A percentile compares a stretch with the other conserved stretches of the same genome.
These are phyloP conservation scores for Cenchrus americanus DNA, from an alignment of 176 grass and related monocot species.

Conservation along the genomic window DNA sequence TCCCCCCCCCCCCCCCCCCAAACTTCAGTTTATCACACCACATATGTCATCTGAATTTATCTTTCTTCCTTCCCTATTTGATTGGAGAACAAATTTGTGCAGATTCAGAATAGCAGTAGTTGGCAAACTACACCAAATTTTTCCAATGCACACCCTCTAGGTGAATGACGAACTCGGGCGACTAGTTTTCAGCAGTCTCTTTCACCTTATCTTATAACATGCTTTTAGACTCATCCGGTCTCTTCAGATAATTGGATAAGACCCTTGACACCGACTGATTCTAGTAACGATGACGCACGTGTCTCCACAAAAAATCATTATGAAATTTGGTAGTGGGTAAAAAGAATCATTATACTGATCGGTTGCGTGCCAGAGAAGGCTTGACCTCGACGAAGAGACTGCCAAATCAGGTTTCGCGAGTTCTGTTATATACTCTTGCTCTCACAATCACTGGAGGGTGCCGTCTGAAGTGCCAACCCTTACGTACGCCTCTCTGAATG, in stretches of 20 bases:
- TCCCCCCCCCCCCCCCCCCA: too few species aligned
- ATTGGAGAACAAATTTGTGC: background rate
- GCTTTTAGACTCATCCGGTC: background rate
- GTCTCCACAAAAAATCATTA: background rate
- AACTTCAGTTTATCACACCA: background rate
- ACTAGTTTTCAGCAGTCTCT: background rate
- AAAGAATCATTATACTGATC: conserved; percentile 34
- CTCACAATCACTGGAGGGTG: background rate
- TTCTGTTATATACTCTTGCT: background rate
- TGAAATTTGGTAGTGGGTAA: background rate
- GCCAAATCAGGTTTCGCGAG: conserved; percentile 40
- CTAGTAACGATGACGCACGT: conserved; percentile 1
- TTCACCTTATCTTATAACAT: conserved; percentile 35
- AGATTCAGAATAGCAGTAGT: conserved; percentile 48
- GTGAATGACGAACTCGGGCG: conserved; percentile 28
- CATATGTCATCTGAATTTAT: background rate
- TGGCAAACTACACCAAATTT: conserved; percentile 27
- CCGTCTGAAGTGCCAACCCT: conserved; percentile 8
- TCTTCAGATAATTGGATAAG: background rate
- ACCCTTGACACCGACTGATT: conserved; percentile 1
- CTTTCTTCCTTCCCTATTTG: background rate
- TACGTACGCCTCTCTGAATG: background rate
- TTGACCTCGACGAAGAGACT: conserved; percentile 47
- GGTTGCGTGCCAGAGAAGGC: conserved; percentile 49
- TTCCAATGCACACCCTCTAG: conserved; percentile 29